Conservation (phyloP, 225 moss, liverwort and hornwort species). For the Bryoerythrophyllum caledonicum region DNA sequence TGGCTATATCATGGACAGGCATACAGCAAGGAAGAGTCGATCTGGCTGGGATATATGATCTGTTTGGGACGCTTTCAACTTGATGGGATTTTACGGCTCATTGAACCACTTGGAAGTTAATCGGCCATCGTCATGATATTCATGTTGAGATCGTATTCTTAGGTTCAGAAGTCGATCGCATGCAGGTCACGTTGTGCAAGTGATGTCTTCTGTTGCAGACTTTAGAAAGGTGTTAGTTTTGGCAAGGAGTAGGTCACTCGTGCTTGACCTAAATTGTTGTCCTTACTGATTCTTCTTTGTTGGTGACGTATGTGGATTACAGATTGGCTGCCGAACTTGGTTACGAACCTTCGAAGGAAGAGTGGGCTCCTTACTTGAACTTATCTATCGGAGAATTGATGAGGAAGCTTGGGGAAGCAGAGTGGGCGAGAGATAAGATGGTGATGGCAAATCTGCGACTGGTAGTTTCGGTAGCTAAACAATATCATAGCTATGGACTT, state of each 20-base stretch:
- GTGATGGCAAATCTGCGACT: constrained; percentile 99
- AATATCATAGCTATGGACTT: constrained; percentile 90
- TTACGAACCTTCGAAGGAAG: constrained; percentile 73
- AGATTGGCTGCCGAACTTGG: constrained; percentile 80
- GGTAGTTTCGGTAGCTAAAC: constrained; percentile 94
- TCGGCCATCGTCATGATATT: neutral
- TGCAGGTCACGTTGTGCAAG: neutral
- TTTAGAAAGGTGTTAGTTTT: neutral
- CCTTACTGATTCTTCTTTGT: neutral
- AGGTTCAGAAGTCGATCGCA: neutral
- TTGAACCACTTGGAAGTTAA: neutral
- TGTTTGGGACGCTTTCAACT: neutral
- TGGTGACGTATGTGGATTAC: constrained; percentile 11
- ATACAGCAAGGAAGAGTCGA: neutral
- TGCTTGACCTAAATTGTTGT: neutral
- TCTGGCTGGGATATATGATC: neutral
- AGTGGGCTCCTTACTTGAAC: constrained; percentile 79
- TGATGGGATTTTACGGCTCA: neutral
- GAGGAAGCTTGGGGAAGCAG: constrained; percentile 78
- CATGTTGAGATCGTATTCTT: neutral
- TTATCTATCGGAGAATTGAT: constrained; percentile 68
- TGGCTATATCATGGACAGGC: neutral
- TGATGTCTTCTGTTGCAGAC: constrained; percentile 5
- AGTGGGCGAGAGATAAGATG: constrained; percentile 97
- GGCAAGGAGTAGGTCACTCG: neutral